A percentile compares a stretch with the other conserved stretches of the same genome.
These are phyloP conservation scores for Ceratocystis variospora DNA, from an alignment of 2,329 filamentous ascomycete species.

Conservation along the genomic window DNA sequence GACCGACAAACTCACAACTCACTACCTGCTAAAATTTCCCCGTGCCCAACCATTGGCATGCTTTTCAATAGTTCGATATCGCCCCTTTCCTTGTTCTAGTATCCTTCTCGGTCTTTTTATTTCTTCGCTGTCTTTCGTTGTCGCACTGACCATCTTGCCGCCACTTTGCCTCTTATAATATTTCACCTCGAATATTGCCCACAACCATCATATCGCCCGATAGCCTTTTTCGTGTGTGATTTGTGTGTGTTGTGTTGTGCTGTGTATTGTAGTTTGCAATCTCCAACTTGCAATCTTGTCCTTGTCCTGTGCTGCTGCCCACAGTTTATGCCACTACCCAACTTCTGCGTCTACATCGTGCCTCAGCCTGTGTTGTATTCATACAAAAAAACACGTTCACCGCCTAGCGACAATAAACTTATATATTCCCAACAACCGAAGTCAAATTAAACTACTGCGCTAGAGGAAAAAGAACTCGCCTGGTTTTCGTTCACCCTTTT, in stretches of 20 bases:
- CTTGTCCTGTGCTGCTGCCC: neutral
- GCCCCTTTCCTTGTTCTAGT: neutral
- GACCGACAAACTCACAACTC: neutral
- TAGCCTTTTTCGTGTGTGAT: neutral
- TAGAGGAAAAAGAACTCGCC: neutral
- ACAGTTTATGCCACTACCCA: no score
- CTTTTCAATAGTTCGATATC: neutral
- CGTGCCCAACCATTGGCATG: neutral
- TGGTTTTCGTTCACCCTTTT: no score
- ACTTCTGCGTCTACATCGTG: no score
- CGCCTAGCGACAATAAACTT: no score
- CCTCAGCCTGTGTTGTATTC: no score
- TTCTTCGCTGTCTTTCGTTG: neutral
- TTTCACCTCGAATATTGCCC: constrained; percentile 1
- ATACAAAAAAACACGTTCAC: no score
- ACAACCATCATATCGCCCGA: constrained; percentile 2
- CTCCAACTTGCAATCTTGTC: no score
- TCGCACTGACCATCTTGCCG: constrained; percentile 5
- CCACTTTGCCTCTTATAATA: constrained; percentile 6
- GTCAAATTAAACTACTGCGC: constrained; percentile 9
- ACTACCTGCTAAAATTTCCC: neutral
- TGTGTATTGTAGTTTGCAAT: neutral
- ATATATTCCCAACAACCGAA: neutral
- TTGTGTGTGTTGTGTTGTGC: neutral
- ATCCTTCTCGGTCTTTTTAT: constrained; percentile 4